Evolutionary conservation across 164 flowering plant genomes (phyloP), one percentile per base, ranked within the genome.

Genomic region (Aristolochia contorta): DNA sequence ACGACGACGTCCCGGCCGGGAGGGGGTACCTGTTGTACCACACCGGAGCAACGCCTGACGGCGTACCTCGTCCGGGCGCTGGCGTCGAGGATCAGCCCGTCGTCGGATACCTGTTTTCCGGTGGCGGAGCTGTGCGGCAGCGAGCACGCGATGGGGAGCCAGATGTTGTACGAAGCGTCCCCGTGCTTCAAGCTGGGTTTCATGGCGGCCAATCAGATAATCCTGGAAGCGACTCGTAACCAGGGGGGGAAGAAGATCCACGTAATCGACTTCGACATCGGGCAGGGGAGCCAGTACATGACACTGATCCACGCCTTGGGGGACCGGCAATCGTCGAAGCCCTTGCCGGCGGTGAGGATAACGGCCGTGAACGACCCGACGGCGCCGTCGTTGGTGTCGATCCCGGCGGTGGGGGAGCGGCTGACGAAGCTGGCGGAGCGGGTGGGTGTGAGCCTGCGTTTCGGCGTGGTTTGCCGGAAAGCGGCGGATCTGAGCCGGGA

Each of bases 131-230:
- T 81, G 9, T 72, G 37, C 65, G 32, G 72, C 20, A 59, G 51
- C 9, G 87, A 84, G 12, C 92, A 86, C 51, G 61, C 56, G 18
- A 41, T 30, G 1, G 67, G 87, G 22, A 77, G 76, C 13, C 87
- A 84, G 63, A 66, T 65, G 63, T 70, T 89, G 18, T 82, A 72
- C 67, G 87, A 92, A 12, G 61, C 72, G 1, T 87, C 91, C 5
- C 82, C 85, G 0, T 87, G 92, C 61, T 92, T 89, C 82, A 83
- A 79, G 74, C 78, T 85, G 0, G 86, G 87, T 0, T 79, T 87
- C 69, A 71, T 80, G 81, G 89, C 96, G 0, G 92, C 93, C 0
- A 89, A 87, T 67, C 74, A 75, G 21, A 85, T 86, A 1, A 89
- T 89, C 49, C 69, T 87, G 6, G 95, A 92, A 13, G 82, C 89